Conservation (phyloP, 331 rosid genomes). For the Rhamnella rubrinervis region DNA sequence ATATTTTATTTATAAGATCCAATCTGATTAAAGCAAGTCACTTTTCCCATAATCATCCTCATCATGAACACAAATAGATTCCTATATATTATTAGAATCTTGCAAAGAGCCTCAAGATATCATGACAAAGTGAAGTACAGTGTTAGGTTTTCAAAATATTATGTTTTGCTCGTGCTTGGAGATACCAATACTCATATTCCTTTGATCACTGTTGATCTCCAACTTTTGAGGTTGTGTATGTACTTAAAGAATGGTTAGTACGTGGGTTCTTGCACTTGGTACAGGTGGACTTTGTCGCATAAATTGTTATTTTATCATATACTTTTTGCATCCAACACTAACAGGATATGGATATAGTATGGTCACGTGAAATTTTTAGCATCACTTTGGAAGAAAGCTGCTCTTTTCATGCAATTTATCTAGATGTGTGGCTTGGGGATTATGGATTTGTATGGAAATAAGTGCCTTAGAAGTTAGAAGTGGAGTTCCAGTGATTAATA, state of each 20-base stretch:
- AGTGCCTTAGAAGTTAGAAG: too few relatives aligned
- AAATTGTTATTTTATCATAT: constrained; percentile 9
- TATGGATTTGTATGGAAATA: constrained; percentile 24
- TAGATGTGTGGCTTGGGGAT: constrained; percentile 18
- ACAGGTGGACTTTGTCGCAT: constrained; percentile 25
- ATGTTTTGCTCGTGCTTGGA: constrained; percentile 19
- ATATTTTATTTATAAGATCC: background rate
- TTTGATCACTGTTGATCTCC: constrained; percentile 20
- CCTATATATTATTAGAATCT: constrained; percentile 4
- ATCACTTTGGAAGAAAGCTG: constrained; percentile 18
- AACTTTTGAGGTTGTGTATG: constrained; percentile 34
- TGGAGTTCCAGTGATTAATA: too few relatives aligned
- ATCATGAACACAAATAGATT: constrained; percentile 15
- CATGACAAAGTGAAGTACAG: constrained; percentile 23
- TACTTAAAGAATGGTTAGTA: constrained; percentile 15
- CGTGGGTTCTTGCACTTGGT: constrained; percentile 17
- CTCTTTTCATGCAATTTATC: constrained; percentile 1
- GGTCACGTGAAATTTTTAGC: constrained; percentile 16
- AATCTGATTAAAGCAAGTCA: background rate
- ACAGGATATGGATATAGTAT: constrained; percentile 7
- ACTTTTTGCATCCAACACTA: constrained; percentile 9
- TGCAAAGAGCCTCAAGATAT: background rate
- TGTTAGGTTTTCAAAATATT: constrained; percentile 24
- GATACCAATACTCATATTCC: background rate
- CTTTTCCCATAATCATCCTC: constrained; percentile 18